Conservation (phyloP, 2,329 filamentous ascomycete species). For the Xylariaceae sp. region DNA sequence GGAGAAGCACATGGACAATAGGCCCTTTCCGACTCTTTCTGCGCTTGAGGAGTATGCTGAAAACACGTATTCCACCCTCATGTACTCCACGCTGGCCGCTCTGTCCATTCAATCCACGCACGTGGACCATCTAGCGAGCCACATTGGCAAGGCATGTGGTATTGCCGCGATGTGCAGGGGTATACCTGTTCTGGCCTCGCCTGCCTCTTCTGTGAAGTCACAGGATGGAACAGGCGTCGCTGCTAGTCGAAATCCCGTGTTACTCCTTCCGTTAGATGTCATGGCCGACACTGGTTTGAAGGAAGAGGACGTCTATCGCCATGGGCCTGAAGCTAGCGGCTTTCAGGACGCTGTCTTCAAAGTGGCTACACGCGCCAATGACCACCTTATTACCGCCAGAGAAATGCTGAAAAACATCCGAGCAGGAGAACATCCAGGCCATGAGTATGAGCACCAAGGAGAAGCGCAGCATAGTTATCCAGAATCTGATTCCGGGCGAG, state of each 20-base stretch:
- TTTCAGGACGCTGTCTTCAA: constrained; percentile 85
- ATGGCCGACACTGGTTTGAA: constrained; percentile 77
- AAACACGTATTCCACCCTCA: constrained; percentile 86
- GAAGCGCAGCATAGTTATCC: constrained; percentile 62
- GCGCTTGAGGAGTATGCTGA: constrained; percentile 85
- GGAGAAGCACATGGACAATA: constrained; percentile 76
- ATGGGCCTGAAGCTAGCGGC: constrained; percentile 71
- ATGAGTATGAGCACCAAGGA: constrained; percentile 82
- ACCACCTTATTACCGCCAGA: constrained; percentile 88
- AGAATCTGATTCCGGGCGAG: constrained; percentile 32
- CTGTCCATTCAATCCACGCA: constrained; percentile 76
- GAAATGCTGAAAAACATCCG: constrained; percentile 83
- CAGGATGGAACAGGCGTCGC: constrained; percentile 38
- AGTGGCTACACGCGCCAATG: constrained; percentile 88
- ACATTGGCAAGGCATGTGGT: constrained; percentile 89
- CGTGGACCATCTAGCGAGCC: constrained; percentile 86
- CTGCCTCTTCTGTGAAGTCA: constrained; percentile 48
- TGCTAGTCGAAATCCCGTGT: constrained; percentile 40
- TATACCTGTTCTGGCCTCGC: constrained; percentile 80
- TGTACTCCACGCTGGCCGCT: constrained; percentile 80
- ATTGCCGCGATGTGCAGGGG: constrained; percentile 84
- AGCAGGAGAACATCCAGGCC: constrained; percentile 67
- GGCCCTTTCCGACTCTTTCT: constrained; percentile 68
- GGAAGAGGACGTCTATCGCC: constrained; percentile 84
- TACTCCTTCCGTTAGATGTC: constrained; percentile 81